Conservation (phyloP, 1,284 basidiomycete species). For the Heterobasidion annosum region DNA sequence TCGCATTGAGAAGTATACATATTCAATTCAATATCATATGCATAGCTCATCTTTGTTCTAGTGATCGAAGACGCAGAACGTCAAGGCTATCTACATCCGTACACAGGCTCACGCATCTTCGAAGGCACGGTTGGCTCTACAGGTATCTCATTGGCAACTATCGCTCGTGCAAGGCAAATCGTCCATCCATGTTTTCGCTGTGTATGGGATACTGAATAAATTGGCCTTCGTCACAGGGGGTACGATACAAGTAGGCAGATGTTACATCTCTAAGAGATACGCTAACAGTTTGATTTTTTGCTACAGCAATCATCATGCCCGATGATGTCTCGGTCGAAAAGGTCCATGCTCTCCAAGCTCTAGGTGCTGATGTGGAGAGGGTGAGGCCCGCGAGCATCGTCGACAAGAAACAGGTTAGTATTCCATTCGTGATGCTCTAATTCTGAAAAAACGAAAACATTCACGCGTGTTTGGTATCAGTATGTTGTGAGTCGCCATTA, state of each 20-base stretch:
- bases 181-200: background rate
- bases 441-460: background rate
- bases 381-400: conserved; percentile 87
- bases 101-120: conserved; percentile 91
- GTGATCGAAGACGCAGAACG: conserved; percentile 93
- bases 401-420: conserved; percentile 83
- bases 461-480: conserved; percentile 17
- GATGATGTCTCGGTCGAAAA: conserved; percentile 94
- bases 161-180: conserved; percentile 76
- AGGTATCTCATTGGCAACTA: conserved; percentile 93
- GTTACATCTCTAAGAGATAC: background rate
- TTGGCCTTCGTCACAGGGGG: conserved; percentile 34
- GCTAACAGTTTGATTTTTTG: background rate
- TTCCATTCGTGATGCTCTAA: conserved; percentile 2
- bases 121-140: conserved; percentile 98
- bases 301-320: conserved; percentile 81
- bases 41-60: conserved; percentile 20
- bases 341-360: conserved; percentile 71
- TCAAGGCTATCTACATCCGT: conserved; percentile 73
- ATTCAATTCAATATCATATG: background rate
- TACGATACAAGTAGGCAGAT: conserved; percentile 62
- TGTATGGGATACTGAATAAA: background rate
- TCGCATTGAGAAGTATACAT: conserved; percentile 73
- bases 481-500: conserved; percentile 38
- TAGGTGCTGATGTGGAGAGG: conserved; percentile 84